Evolutionary conservation across 225 moss, liverwort and hornwort species (phyloP), one percentile per base, ranked within the genome.

Genomic region (Takakia lepidozioides): DNA sequence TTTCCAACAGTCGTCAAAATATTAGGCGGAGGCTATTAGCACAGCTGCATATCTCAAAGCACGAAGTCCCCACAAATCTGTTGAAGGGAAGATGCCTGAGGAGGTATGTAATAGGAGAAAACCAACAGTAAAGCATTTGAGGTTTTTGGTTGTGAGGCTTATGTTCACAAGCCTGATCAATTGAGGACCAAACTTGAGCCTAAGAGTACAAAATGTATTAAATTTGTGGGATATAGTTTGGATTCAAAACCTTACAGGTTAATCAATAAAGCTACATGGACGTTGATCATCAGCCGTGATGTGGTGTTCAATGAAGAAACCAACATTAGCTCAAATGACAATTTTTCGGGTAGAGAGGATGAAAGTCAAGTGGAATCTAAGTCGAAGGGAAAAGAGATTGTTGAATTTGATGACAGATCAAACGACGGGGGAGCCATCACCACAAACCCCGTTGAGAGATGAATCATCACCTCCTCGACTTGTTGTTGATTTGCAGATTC

Each of bases 171-270:
- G 15, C 5, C 16, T 16, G 5, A n/a, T 4, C 6, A 21, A 5
- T 5, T 10, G 30, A 21, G 4, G n/a, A 43, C 16, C 7, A 43
- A 43, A 21, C n/a, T 43, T 4, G 43, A 43, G 17, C 20, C 15
- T 21, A 8, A 47, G 23, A 27, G 22, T 47, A 27, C 22, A 4
- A 47, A 47, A 19, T 19, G 19, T 10, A 15, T 9, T n/a, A n/a
- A n/a, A n/a, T 35, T 53, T 22, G 11, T 53, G 35, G 52, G 52
- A 1, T 53, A 53, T 20, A 5, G 15, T 26, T 22, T 23, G 2
- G 50, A 3, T 14, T 11, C 5, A 2, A 51, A 51, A 17, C 15
- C 17, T 10, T 53, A 53, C 21, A 35, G 36, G 21, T 17, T 53
- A 5, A 28, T 15, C 11, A 14, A 53, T n/a, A 1, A n/a, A 19